These are phyloP conservation scores for Licmophora abbreviata DNA, from an alignment of 108 stramenopile genomes.

Conservation along the genomic window DNA sequence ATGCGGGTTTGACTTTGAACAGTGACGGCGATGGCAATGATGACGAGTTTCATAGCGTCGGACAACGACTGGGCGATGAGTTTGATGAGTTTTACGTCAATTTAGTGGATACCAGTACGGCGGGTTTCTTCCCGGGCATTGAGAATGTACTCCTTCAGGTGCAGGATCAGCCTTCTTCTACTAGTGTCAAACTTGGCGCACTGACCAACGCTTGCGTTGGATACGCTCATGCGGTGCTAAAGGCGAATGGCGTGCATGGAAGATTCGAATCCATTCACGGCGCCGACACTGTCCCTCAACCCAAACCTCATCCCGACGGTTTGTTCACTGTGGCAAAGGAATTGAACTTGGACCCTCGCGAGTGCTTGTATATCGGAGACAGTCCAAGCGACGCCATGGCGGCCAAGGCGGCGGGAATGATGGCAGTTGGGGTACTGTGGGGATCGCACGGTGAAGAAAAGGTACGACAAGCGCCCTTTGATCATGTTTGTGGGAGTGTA, in stretches of 20 bases:
- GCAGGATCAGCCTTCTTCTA: conserved; percentile 4
- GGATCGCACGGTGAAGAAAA: conserved; percentile 57
- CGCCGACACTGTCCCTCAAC: conserved; percentile 66
- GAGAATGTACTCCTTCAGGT: conserved; percentile 26
- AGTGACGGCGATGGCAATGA: no score
- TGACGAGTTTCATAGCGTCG: conserved; percentile 36
- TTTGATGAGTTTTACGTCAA: conserved; percentile 78
- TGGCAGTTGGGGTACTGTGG: conserved; percentile 71
- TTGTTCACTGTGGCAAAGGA: conserved; percentile 54
- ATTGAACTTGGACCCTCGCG: conserved; percentile 36
- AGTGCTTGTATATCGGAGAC: conserved; percentile 76
- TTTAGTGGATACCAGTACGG: conserved; percentile 58
- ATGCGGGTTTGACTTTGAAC: conserved; percentile 69
- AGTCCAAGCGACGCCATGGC: conserved; percentile 70
- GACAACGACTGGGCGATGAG: conserved; percentile 40
- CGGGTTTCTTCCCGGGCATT: conserved; percentile 70
- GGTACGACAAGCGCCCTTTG: conserved; percentile 51
- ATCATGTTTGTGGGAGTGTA: conserved; percentile 33
- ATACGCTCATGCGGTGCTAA: conserved; percentile 79
- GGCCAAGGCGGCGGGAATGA: conserved; percentile 55
- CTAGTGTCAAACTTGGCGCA: conserved; percentile 47
- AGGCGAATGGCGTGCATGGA: conserved; percentile 44
- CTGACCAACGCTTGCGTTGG: conserved; percentile 80
- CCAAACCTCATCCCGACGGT: conserved; percentile 74
- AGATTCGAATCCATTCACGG: conserved; percentile 68